Conservation (phyloP, 2,329 filamentous ascomycete species). For the Diaporthe humulicola region DNA sequence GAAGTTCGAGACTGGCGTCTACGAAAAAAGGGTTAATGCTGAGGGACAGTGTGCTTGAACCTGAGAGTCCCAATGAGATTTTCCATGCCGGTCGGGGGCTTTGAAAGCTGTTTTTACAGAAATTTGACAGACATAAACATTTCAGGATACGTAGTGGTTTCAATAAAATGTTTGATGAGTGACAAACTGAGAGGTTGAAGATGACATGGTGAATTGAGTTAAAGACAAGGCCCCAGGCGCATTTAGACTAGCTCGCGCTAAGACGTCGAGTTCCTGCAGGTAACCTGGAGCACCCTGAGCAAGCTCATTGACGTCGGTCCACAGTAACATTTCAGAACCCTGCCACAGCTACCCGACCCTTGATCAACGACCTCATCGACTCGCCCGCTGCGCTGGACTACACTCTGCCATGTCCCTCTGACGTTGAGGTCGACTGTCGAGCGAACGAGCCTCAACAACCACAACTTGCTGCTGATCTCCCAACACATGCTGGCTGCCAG, state of each 20-base stretch:
- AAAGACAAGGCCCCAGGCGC: not conserved
- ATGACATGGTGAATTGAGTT: not conserved
- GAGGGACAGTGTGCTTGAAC: not conserved
- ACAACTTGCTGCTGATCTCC: too few species aligned
- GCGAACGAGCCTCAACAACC: not conserved
- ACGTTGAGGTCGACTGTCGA: not conserved
- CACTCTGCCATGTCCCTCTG: not conserved
- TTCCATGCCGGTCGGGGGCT: too few species aligned
- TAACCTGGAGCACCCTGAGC: not conserved
- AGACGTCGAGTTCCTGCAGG: conserved; percentile 14
- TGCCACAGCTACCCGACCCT: conserved; percentile 8
- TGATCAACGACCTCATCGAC: conserved; percentile 32
- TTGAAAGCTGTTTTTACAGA: not conserved
- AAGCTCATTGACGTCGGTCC: not conserved
- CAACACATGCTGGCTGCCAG: conserved; percentile 29
- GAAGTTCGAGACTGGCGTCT: not conserved
- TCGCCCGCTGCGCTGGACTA: not conserved
- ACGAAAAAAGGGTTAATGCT: not conserved
- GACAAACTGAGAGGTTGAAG: not conserved
- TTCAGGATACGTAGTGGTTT: not conserved
- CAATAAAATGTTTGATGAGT: not conserved
- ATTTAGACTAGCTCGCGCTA: not conserved
- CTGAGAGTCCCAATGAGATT: not conserved
- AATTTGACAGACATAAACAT: not conserved
- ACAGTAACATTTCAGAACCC: conserved; percentile 20